phyloP scores from a whole-genome alignment of 2,329 filamentous ascomycete genomes.

The Fusarium torreyae region DNA sequence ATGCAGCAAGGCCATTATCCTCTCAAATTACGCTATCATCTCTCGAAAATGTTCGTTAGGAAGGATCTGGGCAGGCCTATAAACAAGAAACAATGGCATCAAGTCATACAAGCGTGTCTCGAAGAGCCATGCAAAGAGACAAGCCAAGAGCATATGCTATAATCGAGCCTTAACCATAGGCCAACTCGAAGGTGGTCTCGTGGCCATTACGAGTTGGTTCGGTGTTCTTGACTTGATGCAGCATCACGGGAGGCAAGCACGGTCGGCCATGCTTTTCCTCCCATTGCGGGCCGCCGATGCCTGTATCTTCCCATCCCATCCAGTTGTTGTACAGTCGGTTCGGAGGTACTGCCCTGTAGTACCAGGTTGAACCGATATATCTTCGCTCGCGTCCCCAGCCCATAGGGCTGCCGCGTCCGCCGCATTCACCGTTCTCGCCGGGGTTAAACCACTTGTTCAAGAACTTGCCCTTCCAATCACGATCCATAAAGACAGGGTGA shows the following conservation, averaged over 20 bases:
- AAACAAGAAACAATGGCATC: conserved; percentile 23
- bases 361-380: conserved; percentile 73
- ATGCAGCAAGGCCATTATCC: conserved; percentile 38
- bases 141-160: neutral
- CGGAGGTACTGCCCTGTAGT: conserved; percentile 71
- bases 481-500: conserved; percentile 85
- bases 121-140: neutral
- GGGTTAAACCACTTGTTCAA: conserved; percentile 73
- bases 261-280: conserved; percentile 69
- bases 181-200: conserved; percentile 56
- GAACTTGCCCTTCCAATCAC: conserved; percentile 73
- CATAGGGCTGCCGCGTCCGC: conserved; percentile 70
- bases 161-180: conserved; percentile 54
- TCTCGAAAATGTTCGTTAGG: conserved; percentile 10
- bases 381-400: conserved; percentile 72
- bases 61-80: conserved; percentile 14
- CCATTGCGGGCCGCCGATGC: conserved; percentile 69
- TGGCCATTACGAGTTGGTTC: conserved; percentile 64
- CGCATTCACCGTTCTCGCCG: conserved; percentile 68
- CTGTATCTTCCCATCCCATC: conserved; percentile 72
- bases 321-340: conserved; percentile 74
- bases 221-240: conserved; percentile 74
- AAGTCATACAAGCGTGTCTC: conserved; percentile 11
- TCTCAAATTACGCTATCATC: conserved; percentile 40
- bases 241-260: conserved; percentile 71